phyloP scores from a whole-genome alignment of 257 asterid genomes.

The Solanum medicagineum region DNA sequence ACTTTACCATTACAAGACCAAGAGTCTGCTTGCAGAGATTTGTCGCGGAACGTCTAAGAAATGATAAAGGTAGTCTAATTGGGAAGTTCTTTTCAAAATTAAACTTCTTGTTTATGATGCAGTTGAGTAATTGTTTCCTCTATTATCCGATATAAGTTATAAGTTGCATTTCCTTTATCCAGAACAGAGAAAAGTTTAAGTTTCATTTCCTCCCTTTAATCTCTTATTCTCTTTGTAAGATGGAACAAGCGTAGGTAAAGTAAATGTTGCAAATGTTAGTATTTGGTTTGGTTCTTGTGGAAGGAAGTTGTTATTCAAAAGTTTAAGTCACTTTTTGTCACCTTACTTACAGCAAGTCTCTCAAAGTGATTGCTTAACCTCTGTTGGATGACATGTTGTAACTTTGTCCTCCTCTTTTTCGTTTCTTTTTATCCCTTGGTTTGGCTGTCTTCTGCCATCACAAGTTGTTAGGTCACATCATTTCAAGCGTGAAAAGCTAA shows the following conservation, averaged over 20 bases:
- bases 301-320: neutral
- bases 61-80: constrained; percentile 34
- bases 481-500: constrained; percentile 25
- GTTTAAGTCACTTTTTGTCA: neutral
- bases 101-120: neutral
- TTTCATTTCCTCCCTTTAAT: neutral
- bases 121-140: neutral
- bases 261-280: neutral
- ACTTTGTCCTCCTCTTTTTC: neutral
- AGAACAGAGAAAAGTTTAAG: neutral
- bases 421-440: neutral
- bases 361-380: neutral
- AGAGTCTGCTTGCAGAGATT: constrained; percentile 23
- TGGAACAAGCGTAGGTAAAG: neutral
- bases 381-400: neutral
- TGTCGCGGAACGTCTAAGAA: constrained; percentile 12
- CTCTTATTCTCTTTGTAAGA: neutral
- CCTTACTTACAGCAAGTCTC: neutral
- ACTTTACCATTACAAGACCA: constrained; percentile 12
- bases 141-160: neutral
- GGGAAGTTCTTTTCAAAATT: neutral
- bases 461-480: constrained; percentile 34
- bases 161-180: neutral
- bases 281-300: neutral
- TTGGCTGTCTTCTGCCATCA: constrained; percentile 4